Evolutionary conservation across 805 yeast species (phyloP).

Genomic region (Saccharomycopsis sp.): DNA sequence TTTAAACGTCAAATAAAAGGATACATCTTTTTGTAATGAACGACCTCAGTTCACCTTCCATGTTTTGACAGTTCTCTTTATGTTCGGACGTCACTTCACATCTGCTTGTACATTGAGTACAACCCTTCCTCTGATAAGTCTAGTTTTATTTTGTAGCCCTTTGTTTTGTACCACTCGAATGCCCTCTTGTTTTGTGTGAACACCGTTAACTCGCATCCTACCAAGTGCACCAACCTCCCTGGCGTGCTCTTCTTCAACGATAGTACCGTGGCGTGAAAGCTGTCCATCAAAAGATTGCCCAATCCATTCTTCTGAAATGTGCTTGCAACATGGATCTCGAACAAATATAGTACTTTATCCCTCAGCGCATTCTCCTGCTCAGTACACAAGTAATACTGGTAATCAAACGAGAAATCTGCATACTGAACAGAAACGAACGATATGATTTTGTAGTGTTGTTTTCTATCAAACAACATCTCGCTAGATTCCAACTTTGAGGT

Average conservation of each 20-base stretch:
- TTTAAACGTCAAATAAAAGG: constrained; percentile 20
- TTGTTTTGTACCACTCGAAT: constrained; percentile 12
- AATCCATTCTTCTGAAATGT: no score
- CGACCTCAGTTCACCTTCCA: no score
- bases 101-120: no score
- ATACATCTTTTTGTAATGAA: no score
- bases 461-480: background rate
- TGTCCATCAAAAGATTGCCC: no score
- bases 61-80: constrained; percentile 1
- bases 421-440: constrained; percentile 11
- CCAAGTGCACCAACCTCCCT: no score
- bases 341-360: constrained; percentile 8
- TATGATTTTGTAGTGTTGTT: background rate
- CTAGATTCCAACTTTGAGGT: background rate
- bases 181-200: constrained; percentile 9
- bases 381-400: background rate
- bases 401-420: constrained; percentile 2
- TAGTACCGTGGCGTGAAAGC: no score
- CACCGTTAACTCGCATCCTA: constrained; percentile 7
- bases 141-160: no score
- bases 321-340: constrained; percentile 15
- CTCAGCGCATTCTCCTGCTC: background rate
- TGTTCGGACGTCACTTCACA: no score
- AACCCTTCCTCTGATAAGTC: no score
- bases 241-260: no score